Base-by-base conservation (phyloP, 202 grass and related monocot species). In the Hordeum pubiflorum region DNA sequence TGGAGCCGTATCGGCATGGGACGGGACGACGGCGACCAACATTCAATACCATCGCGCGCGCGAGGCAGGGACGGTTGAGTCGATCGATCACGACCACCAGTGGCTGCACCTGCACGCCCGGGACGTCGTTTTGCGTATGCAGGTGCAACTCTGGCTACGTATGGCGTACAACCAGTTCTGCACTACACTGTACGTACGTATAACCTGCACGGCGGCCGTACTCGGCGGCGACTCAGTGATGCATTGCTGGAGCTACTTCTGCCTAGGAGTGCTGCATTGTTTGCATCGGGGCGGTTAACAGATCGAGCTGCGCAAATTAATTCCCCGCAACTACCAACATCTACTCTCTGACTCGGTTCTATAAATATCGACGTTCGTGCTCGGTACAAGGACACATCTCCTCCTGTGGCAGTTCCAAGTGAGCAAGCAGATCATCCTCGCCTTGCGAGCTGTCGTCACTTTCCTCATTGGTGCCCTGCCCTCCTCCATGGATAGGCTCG, bases 21-120 rank as follows among this genome's bases (percentile, higher is more conserved):
- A 69, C 58, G 65, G 37, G 34, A 52, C 27, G 76, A 79, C 43
- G 77, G 59, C 63, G 63, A 81, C 75, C n/a, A 64, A 82, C 82
- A 95, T 86, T 92, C 65, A 86, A 82, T 83, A 3, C 31, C 29
- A 15, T 48, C 44, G 21, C 82, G 27, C 55, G 7, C 3, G 74
- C 33, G 34, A 79, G 85, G 26, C 81, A 14, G 57, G 79, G 85
- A 29, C 77, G 50, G 93, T 92, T 92, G 31, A 32, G 31, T 32
- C 31, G 31, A 32, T 38, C 36, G 7, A 38, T 2, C 8, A 38
- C 5, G 5, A 9, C 31, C 2, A 32, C 31, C 37, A 37, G 36
- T 37, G 36, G 36, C 12, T 46, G 55, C 65, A 48, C 46, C 61
- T 9, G 58, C 46, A 14, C 24, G 39, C 9, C 9, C 39, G 55